Percentiles rank a stretch among this genome's conserved stretches.
These are phyloP conservation scores for Hirschioporus abietinus DNA, from an alignment of 768 basidiomycete genomes.

Conservation along the genomic window DNA sequence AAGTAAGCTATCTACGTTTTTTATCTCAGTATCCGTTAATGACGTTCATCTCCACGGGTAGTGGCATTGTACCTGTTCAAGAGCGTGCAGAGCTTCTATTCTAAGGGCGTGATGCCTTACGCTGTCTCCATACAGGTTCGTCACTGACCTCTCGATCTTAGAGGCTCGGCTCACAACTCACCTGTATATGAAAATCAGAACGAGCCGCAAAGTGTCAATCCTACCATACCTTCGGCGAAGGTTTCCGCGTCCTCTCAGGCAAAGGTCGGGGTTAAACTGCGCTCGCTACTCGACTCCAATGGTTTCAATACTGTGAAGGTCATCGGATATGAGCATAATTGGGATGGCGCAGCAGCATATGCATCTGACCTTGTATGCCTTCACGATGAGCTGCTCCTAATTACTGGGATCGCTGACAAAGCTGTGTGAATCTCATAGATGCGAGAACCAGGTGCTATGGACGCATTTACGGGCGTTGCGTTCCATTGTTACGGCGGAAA, in stretches of 20 bases:
- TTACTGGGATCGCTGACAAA: conserved; percentile 5
- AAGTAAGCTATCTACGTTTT: conserved; percentile 33
- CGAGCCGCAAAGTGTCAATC: conserved; percentile 48
- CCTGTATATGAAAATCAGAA: conserved; percentile 35
- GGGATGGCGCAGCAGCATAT: conserved; percentile 60
- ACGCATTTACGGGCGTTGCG: conserved; percentile 56
- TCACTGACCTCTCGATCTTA: background rate
- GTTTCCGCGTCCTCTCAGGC: conserved; percentile 54
- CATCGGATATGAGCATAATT: conserved; percentile 72
- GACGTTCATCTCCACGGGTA: conserved; percentile 21
- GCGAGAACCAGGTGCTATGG: conserved; percentile 39
- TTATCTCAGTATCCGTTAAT: background rate
- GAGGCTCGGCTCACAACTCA: background rate
- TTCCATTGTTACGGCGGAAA: conserved; percentile 70
- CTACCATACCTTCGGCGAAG: conserved; percentile 61
- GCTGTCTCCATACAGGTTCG: conserved; percentile 53
- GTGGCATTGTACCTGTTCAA: conserved; percentile 73
- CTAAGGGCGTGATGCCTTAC: conserved; percentile 53
- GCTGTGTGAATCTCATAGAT: conserved; percentile 30
- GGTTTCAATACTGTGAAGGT: conserved; percentile 58
- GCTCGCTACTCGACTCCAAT: conserved; percentile 56
- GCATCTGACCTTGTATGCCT: conserved; percentile 46
- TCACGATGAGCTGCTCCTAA: background rate
- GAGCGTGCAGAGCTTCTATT: conserved; percentile 61
- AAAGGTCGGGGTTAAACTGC: conserved; percentile 48